phyloP scores from a whole-genome alignment of 139 green algal genomes.

The Bryopsis sp. region DNA sequence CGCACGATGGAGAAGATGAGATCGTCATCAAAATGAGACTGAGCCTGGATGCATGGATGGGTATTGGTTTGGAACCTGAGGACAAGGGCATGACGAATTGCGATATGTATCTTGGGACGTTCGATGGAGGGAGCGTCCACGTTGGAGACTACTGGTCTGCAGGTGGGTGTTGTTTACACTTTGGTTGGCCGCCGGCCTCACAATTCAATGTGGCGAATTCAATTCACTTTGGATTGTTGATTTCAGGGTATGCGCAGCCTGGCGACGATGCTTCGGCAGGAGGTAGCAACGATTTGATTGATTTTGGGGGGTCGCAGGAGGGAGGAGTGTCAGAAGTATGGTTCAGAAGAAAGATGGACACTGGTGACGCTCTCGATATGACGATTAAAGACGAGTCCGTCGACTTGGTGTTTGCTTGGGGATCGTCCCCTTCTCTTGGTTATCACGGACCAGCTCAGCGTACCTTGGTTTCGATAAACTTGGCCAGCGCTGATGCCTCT shows the following conservation, averaged over 20 bases:
- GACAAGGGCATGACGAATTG: constrained; percentile 11
- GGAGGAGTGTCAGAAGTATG: constrained; percentile 10
- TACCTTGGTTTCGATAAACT: constrained; percentile 1
- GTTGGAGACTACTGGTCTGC: constrained; percentile 12
- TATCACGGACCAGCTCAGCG: constrained; percentile 18
- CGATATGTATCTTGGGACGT: constrained; percentile 16
- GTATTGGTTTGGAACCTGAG: constrained; percentile 15
- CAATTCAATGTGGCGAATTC: neutral
- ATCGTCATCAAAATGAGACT: constrained; percentile 3
- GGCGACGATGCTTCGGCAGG: neutral
- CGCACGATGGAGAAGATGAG: constrained; percentile 3
- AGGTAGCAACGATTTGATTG: neutral
- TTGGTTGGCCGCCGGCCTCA: no score
- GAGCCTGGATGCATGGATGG: neutral
- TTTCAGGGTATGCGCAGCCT: constrained; percentile 13
- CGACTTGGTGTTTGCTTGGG: constrained; percentile 18
- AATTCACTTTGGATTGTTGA: neutral
- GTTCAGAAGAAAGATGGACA: constrained; percentile 19
- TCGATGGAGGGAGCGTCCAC: constrained; percentile 3
- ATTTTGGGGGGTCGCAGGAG: neutral
- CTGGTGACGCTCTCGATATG: constrained; percentile 11
- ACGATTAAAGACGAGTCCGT: constrained; percentile 11
- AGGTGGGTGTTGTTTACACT: no score
- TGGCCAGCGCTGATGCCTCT: neutral
- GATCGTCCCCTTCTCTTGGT: neutral